Conservation (phyloP, 139 green algal species). For the Klebsormidium nitens region DNA sequence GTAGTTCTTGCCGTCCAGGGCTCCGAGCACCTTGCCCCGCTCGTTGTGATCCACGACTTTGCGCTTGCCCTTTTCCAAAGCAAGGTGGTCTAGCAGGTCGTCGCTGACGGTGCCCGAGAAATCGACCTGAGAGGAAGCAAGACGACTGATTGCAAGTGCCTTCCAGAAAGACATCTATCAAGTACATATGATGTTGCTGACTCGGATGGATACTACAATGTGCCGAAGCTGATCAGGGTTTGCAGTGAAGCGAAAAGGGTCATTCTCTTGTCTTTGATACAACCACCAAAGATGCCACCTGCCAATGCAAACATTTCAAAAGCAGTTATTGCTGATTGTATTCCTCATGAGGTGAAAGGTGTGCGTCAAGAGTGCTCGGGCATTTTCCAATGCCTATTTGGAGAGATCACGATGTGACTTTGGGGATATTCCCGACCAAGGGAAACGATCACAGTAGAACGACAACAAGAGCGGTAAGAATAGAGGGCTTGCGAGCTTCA, state of each 20-base stretch:
- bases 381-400: no score
- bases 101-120: conserved; percentile 32
- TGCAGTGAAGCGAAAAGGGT: neutral
- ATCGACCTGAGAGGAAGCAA: conserved; percentile 21
- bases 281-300: neutral
- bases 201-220: neutral
- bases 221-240: neutral
- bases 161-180: neutral
- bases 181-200: neutral
- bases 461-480: no score
- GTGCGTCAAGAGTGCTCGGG: no score
- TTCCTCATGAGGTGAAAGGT: no score
- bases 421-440: no score
- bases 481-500: no score
- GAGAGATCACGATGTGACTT: no score
- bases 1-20: conserved; percentile 30
- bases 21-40: conserved; percentile 22
- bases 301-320: neutral
- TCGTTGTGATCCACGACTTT: conserved; percentile 36
- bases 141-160: neutral
- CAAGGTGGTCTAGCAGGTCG: conserved; percentile 19
- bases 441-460: no score
- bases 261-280: neutral
- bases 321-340: no score
- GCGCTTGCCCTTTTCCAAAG: conserved; percentile 13